A percentile compares a stretch with the other conserved stretches of the same genome.
These are phyloP conservation scores for Botryosphaeria agaves DNA, from an alignment of 2,329 filamentous ascomycete genomes.

Conservation along the genomic window DNA sequence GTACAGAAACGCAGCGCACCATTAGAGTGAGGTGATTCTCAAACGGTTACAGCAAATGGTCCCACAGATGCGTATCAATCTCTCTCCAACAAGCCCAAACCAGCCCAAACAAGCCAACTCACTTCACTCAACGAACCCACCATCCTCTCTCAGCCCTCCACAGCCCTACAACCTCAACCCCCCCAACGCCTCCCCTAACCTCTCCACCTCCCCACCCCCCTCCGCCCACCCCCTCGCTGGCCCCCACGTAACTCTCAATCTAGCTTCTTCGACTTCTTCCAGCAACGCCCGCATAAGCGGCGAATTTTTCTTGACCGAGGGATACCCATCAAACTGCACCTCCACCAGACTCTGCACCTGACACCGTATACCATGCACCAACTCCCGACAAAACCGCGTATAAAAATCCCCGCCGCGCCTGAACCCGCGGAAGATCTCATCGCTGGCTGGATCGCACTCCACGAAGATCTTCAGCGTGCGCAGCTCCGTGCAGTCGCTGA, in stretches of 20 bases:
- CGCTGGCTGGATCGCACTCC: conserved; percentile 50
- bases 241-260: conserved; percentile 47
- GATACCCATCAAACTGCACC: conserved; percentile 54
- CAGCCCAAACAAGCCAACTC: too few species aligned
- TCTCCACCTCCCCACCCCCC: conserved; percentile 25
- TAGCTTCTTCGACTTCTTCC: conserved; percentile 29
- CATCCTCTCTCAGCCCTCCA: too few species aligned
- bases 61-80: too few species aligned
- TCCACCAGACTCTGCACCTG: conserved; percentile 37
- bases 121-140: too few species aligned
- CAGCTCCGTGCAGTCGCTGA: conserved; percentile 43
- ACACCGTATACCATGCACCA: conserved; percentile 40
- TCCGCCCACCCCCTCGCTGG: conserved; percentile 49
- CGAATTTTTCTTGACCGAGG: conserved; percentile 45
- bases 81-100: too few species aligned
- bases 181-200: too few species aligned
- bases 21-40: too few species aligned
- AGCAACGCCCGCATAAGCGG: conserved; percentile 47
- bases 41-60: too few species aligned
- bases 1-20: too few species aligned
- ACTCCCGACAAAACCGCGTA: conserved; percentile 42
- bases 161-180: too few species aligned
- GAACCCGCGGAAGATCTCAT: conserved; percentile 50
- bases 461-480: conserved; percentile 48
- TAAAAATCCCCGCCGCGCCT: conserved; percentile 50